Conservation (phyloP, 2,329 filamentous ascomycete genomes). For the Chaetomiaceae sp. region DNA sequence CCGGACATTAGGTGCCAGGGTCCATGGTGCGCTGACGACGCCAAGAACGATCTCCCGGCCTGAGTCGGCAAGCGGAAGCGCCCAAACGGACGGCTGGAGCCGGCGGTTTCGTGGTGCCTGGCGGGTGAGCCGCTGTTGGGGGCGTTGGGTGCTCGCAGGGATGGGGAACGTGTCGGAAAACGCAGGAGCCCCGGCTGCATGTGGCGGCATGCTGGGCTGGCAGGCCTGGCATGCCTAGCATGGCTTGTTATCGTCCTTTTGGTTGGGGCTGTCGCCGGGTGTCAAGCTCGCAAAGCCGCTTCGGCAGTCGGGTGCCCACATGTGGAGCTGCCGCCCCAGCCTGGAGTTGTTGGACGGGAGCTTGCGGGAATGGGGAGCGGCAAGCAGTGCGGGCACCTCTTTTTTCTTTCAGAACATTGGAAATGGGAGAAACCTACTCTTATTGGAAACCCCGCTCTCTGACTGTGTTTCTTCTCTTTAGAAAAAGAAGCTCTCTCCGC, state of each 20-base stretch:
- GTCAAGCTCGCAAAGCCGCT: too few species aligned
- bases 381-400: neutral
- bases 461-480: too few species aligned
- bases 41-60: conserved; percentile 6
- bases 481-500: too few species aligned
- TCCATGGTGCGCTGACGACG: neutral
- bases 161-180: conserved; percentile 6
- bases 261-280: too few species aligned
- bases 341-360: conserved; percentile 7
- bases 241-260: too few species aligned
- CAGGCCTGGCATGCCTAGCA: too few species aligned
- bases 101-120: neutral
- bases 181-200: conserved; percentile 13
- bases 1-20: neutral
- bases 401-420: too few species aligned
- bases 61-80: conserved; percentile 12
- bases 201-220: conserved; percentile 11
- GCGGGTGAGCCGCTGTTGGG: too few species aligned
- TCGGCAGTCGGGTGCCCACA: conserved; percentile 16
- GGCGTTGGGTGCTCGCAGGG: neutral
- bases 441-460: too few species aligned
- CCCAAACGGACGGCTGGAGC: conserved; percentile 4
- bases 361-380: conserved; percentile 8
- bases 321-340: conserved; percentile 13
- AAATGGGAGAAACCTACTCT: too few species aligned